A percentile compares a stretch with the other conserved stretches of the same genome.
These are phyloP conservation scores for Arachnomyces sp. DNA, from an alignment of 2,329 filamentous ascomycete genomes.

Conservation along the genomic window DNA sequence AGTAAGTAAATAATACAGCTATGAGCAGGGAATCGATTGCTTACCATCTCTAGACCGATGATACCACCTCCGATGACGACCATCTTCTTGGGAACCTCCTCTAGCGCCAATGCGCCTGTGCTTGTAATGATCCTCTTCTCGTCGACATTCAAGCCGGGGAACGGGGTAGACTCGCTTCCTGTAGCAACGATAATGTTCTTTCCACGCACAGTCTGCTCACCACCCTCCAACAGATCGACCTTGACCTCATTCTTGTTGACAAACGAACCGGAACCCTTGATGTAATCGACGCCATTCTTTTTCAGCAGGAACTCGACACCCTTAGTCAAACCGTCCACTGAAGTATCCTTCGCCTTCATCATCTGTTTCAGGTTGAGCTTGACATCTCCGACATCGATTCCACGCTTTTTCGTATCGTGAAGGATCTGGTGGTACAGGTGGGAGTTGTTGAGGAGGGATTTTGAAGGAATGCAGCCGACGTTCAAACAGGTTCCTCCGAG, in stretches of 20 bases:
- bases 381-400: constrained; percentile 95
- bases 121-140: constrained; percentile 97
- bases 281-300: constrained; percentile 98
- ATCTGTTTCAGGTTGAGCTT: constrained; percentile 90
- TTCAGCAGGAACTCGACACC: constrained; percentile 97
- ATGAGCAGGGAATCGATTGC: constrained; percentile 11
- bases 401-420: constrained; percentile 93
- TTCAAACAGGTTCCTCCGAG: constrained; percentile 97
- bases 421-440: constrained; percentile 95
- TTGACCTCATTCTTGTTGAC: constrained; percentile 84
- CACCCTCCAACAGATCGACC: constrained; percentile 82
- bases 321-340: constrained; percentile 83
- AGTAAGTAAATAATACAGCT: constrained; percentile 3
- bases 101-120: constrained; percentile 83
- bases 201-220: constrained; percentile 74
- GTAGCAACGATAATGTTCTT: constrained; percentile 99
- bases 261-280: constrained; percentile 88
- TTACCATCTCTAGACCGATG: constrained; percentile 94
- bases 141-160: constrained; percentile 91
- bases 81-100: constrained; percentile 92
- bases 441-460: constrained; percentile 99
- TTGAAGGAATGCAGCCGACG: constrained; percentile 98
- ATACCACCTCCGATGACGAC: constrained; percentile 97
- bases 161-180: constrained; percentile 89
- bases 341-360: constrained; percentile 98